These are phyloP conservation scores for Lithohypha guttulata DNA, from an alignment of 2,329 filamentous ascomycete species.

Conservation along the genomic window DNA sequence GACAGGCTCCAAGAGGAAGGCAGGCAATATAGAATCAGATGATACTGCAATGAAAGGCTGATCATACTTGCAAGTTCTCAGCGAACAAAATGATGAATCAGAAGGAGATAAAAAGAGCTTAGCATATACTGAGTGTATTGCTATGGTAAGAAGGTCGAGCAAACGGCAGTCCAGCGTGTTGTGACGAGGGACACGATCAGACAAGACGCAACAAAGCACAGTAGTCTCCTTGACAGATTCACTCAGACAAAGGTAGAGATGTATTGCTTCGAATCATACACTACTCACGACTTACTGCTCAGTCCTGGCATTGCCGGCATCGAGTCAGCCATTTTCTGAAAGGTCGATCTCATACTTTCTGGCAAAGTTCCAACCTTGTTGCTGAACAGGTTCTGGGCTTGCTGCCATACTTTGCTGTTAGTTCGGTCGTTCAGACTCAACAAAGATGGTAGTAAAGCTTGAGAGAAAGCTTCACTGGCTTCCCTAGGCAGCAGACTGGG, in stretches of 20 bases:
- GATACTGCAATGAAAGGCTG: constrained; percentile 13
- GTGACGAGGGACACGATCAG: too few species aligned
- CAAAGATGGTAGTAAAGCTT: constrained; percentile 65
- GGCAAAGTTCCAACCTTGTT: constrained; percentile 62
- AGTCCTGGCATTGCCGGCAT: constrained; percentile 7
- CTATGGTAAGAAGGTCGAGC: too few species aligned
- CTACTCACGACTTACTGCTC: constrained; percentile 4
- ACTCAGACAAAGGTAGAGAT: too few species aligned
- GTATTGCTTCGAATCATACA: too few species aligned
- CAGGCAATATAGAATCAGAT: constrained; percentile 16
- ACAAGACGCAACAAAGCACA: too few species aligned
- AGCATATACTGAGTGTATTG: too few species aligned
- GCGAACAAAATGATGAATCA: too few species aligned
- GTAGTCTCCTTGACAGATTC: too few species aligned
- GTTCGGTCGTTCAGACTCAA: constrained; percentile 65
- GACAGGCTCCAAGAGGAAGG: constrained; percentile 18
- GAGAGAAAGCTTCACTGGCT: constrained; percentile 74
- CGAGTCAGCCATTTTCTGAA: constrained; percentile 10
- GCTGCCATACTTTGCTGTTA: constrained; percentile 64
- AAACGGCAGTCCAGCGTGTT: too few species aligned
- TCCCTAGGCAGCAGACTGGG: constrained; percentile 76
- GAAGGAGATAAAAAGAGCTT: too few species aligned
- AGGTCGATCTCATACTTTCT: constrained; percentile 16
- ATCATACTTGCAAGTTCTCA: neutral
- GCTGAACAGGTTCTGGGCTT: constrained; percentile 69